Evolutionary conservation across 345 rosid species (phyloP).

Genomic region (Eucalyptus pauciflora): DNA sequence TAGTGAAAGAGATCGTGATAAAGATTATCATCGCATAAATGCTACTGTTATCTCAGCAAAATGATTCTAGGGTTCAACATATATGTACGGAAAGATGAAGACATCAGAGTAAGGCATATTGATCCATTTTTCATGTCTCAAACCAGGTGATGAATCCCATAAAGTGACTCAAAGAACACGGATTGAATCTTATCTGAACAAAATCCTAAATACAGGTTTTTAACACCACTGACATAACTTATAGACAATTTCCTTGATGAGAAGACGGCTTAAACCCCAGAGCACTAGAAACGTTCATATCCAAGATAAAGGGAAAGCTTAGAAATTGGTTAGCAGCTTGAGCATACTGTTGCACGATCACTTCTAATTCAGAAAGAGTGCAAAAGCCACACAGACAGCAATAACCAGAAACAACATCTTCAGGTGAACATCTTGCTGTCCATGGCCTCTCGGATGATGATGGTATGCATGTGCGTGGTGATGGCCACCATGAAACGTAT

Average conservation of each 20-base stretch:
- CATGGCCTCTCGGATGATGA: conserved; percentile 50
- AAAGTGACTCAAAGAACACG: background rate
- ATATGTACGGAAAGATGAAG: background rate
- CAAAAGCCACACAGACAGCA: conserved; percentile 38
- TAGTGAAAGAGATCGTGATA: background rate
- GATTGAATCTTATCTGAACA: background rate
- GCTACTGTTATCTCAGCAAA: background rate
- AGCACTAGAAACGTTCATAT: conserved; percentile 12
- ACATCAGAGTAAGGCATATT: background rate
- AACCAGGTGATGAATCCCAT: background rate
- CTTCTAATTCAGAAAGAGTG: conserved; percentile 43
- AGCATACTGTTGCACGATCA: background rate
- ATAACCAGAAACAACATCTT: conserved; percentile 50
- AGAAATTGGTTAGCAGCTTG: background rate
- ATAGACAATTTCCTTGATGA: conserved; percentile 11
- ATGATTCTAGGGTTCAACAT: background rate
- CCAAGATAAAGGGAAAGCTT: background rate
- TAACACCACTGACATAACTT: background rate
- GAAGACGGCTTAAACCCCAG: background rate
- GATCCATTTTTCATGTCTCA: background rate
- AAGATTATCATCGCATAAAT: background rate
- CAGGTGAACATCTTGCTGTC: conserved; percentile 69
- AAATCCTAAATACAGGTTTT: background rate
- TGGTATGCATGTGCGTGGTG: conserved; percentile 35
- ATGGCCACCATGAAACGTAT: conserved; percentile 67